Evolutionary conservation across 768 basidiomycete species (phyloP).

Genomic region (Naematelia encephala): DNA sequence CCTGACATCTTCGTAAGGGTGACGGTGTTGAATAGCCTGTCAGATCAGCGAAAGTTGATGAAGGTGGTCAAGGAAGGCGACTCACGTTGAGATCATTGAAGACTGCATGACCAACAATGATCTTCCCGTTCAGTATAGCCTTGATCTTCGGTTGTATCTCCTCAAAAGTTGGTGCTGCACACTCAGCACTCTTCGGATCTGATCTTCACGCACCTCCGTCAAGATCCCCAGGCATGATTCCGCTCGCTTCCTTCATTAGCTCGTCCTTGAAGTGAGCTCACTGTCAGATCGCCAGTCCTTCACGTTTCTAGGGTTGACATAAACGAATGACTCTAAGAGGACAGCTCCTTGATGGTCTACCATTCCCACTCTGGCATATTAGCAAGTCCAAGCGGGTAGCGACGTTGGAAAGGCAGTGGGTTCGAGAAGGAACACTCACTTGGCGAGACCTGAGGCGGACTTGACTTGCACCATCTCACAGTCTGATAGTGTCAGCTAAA

Average conservation of each 20-base stretch:
- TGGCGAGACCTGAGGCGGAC: constrained; percentile 29
- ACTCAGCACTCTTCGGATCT: constrained; percentile 2
- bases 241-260: constrained; percentile 55
- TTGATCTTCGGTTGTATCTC: constrained; percentile 73
- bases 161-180: constrained; percentile 67
- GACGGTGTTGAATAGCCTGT: constrained; percentile 35
- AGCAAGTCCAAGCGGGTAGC: neutral
- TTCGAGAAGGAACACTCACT: constrained; percentile 14
- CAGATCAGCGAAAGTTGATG: constrained; percentile 52
- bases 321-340: constrained; percentile 75
- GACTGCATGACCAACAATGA: constrained; percentile 85
- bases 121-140: constrained; percentile 67
- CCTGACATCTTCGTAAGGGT: constrained; percentile 37
- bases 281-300: constrained; percentile 84
- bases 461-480: constrained; percentile 34
- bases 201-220: constrained; percentile 50
- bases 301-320: constrained; percentile 70
- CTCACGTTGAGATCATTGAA: constrained; percentile 80
- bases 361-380: constrained; percentile 60
- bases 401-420: too few species aligned
- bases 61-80: neutral
- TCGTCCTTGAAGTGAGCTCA: constrained; percentile 6
- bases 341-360: constrained; percentile 79
- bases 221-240: constrained; percentile 72
- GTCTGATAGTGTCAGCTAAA: constrained; percentile 17